phyloP scores from a whole-genome alignment of 192 early-diverging fungal genomes.

The Coemansia sp. region DNA sequence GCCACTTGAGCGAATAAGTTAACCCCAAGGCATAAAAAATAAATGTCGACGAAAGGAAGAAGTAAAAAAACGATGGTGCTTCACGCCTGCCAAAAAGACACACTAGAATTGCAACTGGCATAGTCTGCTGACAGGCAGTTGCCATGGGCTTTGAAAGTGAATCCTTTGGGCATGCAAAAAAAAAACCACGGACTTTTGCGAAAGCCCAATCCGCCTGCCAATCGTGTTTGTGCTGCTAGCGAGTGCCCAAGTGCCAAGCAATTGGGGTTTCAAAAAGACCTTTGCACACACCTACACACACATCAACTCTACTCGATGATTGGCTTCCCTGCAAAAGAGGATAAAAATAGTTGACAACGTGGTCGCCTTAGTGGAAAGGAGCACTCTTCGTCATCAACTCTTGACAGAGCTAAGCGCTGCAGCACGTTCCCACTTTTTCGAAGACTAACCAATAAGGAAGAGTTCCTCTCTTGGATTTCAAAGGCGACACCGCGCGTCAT shows the following conservation, averaged over 20 bases:
- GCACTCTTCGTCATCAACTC: background rate
- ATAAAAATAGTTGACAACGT: too few species aligned
- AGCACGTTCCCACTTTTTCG: too few species aligned
- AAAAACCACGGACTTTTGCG: too few species aligned
- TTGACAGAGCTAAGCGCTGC: too few species aligned
- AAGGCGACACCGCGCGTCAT: background rate
- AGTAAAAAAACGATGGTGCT: background rate
- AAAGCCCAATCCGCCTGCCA: too few species aligned
- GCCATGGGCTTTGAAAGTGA: background rate
- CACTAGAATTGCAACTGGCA: background rate
- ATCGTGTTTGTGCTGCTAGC: too few species aligned
- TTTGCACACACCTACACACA: background rate
- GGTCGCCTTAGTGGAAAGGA: too few species aligned
- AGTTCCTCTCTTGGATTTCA: background rate
- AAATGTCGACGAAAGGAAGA: background rate
- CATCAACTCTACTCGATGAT: background rate
- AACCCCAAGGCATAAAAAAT: background rate
- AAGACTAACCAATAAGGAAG: background rate
- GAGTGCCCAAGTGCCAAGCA: too few species aligned
- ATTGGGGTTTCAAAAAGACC: background rate
- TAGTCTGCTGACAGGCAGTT: background rate
- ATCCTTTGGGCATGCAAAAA: background rate
- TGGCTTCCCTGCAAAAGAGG: background rate
- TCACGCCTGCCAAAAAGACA: background rate
- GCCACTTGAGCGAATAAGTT: background rate